Evolutionary conservation across 2,329 filamentous ascomycete species (phyloP).

Genomic region (Mollisia scopiformis): DNA sequence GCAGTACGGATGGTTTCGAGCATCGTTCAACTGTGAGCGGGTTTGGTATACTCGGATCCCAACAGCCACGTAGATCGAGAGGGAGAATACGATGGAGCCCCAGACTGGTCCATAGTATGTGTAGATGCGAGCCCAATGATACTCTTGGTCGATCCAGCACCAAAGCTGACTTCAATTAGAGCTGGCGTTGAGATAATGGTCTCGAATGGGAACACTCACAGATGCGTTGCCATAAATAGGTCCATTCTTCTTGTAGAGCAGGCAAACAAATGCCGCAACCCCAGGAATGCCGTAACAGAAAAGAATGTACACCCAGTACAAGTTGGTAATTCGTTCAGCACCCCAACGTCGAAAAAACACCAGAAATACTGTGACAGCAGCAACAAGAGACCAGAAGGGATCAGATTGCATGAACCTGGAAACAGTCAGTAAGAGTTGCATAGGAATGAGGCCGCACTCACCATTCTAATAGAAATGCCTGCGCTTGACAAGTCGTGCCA

Average conservation of each 20-base stretch:
- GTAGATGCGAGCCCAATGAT: slow-evolving; percentile 73
- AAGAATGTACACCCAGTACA: slow-evolving; percentile 58
- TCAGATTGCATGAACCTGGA: slow-evolving; percentile 52
- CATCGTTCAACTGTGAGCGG: slow-evolving; percentile 59
- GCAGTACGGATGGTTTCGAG: slow-evolving; percentile 19
- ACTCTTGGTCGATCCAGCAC: slow-evolving; percentile 75
- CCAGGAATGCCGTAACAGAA: slow-evolving; percentile 60
- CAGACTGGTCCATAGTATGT: slow-evolving; percentile 76
- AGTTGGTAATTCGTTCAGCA: slow-evolving; percentile 48
- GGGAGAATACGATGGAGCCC: slow-evolving; percentile 62
- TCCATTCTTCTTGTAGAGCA: slow-evolving; percentile 48
- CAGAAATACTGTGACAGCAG: slow-evolving; percentile 64
- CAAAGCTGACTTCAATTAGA: slow-evolving; percentile 67
- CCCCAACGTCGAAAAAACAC: slow-evolving; percentile 61
- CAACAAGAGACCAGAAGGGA: slow-evolving; percentile 58
- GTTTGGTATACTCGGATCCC: slow-evolving; percentile 69
- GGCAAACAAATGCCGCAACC: slow-evolving; percentile 55
- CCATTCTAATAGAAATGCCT: slow-evolving; percentile 77
- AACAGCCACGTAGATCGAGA: slow-evolving; percentile 67
- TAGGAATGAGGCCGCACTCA: slow-evolving; percentile 10
- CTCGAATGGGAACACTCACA: slow-evolving; percentile 14
- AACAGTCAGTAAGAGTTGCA: slow-evolving; percentile 58
- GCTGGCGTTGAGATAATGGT: not conserved
- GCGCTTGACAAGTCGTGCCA: slow-evolving; percentile 9
- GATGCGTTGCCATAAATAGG: slow-evolving; percentile 42